A percentile compares a stretch with the other conserved stretches of the same genome.
Evolutionary conservation across 2,329 filamentous ascomycete species (phyloP).

Genomic region (Clonostachys solani): DNA sequence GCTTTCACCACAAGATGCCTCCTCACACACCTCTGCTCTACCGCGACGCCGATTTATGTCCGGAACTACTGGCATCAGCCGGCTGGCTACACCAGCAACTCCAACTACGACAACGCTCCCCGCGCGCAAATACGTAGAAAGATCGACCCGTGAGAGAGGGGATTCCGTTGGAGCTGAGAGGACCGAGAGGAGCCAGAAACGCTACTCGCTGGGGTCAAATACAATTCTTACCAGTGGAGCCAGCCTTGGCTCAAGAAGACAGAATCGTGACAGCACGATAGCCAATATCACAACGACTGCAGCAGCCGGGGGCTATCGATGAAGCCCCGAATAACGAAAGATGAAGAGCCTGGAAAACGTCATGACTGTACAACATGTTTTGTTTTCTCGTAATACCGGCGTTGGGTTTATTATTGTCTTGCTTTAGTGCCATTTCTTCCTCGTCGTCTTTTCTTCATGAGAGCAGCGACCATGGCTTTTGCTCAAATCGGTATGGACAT

Average conservation of each 20-base stretch:
- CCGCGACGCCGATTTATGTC: conserved; percentile 49
- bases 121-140: conserved; percentile 44
- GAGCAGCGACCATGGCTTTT: too few species aligned
- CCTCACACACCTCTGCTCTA: conserved; percentile 35
- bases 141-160: conserved; percentile 14
- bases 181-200: conserved; percentile 17
- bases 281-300: conserved; percentile 27
- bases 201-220: conserved; percentile 37
- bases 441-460: too few species aligned
- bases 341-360: background rate
- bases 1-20: conserved; percentile 21
- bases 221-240: conserved; percentile 35
- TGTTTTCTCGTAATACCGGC: background rate
- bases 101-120: conserved; percentile 22
- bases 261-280: conserved; percentile 35
- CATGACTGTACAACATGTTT: background rate
- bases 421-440: too few species aligned
- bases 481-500: background rate
- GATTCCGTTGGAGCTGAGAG: background rate
- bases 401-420: background rate
- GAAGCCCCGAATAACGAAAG: conserved; percentile 10
- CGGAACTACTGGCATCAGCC: conserved; percentile 39
- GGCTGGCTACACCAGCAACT: conserved; percentile 31
- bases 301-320: conserved; percentile 39
- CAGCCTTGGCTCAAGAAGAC: conserved; percentile 37